Evolutionary conservation across 129 eudicot species (phyloP), one percentile per base, ranked within the genome.

Genomic region (Mikania micrantha): DNA sequence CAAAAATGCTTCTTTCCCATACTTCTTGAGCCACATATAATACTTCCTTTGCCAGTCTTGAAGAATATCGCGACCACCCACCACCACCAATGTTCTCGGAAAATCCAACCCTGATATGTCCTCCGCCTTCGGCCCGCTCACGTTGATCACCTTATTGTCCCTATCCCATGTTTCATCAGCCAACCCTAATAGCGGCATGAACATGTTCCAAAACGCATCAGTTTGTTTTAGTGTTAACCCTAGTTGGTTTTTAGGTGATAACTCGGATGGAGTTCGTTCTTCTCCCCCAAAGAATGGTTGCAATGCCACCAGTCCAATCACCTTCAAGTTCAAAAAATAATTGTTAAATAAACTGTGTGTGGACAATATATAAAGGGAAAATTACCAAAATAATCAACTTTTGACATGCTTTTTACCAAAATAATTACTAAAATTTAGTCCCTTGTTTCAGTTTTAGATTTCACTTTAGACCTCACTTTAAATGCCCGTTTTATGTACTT

Each of bases 31-130:
- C 81, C 81, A 57, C 35, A 50, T 50, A 12, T 34, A 42, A 19
- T 78, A 78, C 56, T 49, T 70, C 40, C 54, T 70, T 20, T 78
- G 81, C 83, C 87, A 75, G 48, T 82, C 87, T 42, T 62, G 66
- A 36, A 82, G 60, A 7, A 75, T 70, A 64, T 73, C 83, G 22
- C 50, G 44, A 4, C 83, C 79, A 17, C 79, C 83, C n/a, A 79
- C 66, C 25, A 79, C 42, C 65, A 79, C 79, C 36, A 79, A 48
- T 12, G 42, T 67, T 0, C 65, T 42, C 64, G 83, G 83, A 41
- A 72, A 66, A 4, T 64, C 71, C 61, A 70, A 9, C 41, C 21
- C 67, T 12, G 69, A 49, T 13, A 63, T 39, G 31, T 70, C 75
- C 1, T 27, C 47, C 1, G 74, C 77, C 27, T 40, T 60, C 0